phyloP scores from a whole-genome alignment of 257 asterid genomes.

The Verbena officinalis region DNA sequence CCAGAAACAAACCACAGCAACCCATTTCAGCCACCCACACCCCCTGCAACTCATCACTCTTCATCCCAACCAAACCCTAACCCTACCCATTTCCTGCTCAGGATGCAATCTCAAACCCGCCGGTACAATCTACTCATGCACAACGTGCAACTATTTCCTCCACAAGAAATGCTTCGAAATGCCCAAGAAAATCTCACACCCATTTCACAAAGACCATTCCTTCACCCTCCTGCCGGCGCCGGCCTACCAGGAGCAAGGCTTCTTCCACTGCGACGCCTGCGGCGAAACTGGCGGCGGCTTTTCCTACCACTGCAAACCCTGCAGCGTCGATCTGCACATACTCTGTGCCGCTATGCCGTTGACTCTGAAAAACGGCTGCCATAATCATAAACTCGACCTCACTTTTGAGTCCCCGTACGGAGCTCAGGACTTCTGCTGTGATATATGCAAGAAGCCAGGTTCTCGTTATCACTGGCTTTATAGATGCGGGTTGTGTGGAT shows the following conservation, averaged over 20 bases:
- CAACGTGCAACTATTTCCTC: constrained; percentile 50
- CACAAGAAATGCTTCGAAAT: constrained; percentile 53
- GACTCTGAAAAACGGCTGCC: constrained; percentile 30
- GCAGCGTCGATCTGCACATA: constrained; percentile 54
- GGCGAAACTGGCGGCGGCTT: constrained; percentile 35
- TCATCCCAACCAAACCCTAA: constrained; percentile 11
- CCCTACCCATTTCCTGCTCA: constrained; percentile 37
- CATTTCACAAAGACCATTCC: constrained; percentile 45
- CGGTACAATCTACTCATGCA: constrained; percentile 51
- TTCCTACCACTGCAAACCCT: constrained; percentile 60
- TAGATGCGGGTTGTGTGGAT: constrained; percentile 50
- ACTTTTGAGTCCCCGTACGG: constrained; percentile 45
- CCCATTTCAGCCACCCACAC: constrained; percentile 55
- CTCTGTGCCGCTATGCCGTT: constrained; percentile 53
- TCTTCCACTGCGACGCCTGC: constrained; percentile 56
- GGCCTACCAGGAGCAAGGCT: constrained; percentile 40
- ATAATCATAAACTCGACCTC: constrained; percentile 48
- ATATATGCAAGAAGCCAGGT: constrained; percentile 43
- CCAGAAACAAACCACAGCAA: constrained; percentile 13
- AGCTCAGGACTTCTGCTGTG: constrained; percentile 41
- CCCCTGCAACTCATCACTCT: constrained; percentile 34
- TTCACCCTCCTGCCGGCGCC: constrained; percentile 48
- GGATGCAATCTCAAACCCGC: constrained; percentile 50
- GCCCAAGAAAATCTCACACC: constrained; percentile 59
- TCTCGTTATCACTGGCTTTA: constrained; percentile 60